A percentile compares a stretch with the other conserved stretches of the same genome.
These are phyloP conservation scores for Penicillium waksmanii DNA, from an alignment of 495 filamentous ascomycete species.

Conservation along the genomic window DNA sequence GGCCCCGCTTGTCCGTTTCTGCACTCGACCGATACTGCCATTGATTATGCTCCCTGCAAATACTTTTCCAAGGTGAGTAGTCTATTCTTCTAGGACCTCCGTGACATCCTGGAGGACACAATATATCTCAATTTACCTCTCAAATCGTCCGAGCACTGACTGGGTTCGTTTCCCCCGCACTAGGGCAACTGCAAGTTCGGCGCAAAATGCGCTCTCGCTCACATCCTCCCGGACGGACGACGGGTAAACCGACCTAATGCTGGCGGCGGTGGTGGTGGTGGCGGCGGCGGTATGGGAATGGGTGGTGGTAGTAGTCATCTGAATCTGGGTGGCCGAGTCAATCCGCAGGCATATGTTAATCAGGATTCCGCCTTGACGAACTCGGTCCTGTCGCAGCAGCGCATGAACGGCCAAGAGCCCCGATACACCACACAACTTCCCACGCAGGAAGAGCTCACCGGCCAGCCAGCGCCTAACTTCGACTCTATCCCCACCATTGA, in stretches of 20 bases:
- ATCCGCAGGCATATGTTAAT: constrained; percentile 64
- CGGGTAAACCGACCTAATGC: constrained; percentile 72
- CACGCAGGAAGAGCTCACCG: constrained; percentile 44
- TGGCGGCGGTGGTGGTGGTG: constrained; percentile 20
- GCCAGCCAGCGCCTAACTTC: constrained; percentile 48
- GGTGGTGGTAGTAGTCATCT: constrained; percentile 57
- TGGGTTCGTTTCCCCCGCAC: constrained; percentile 5
- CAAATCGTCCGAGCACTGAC: background rate
- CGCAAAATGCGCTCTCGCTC: constrained; percentile 92
- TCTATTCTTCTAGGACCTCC: background rate
- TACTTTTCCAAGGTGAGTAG: constrained; percentile 91
- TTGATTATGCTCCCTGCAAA: constrained; percentile 89
- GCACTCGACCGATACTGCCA: constrained; percentile 79
- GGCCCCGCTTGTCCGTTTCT: constrained; percentile 95
- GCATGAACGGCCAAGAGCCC: constrained; percentile 51
- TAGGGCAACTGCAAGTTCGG: constrained; percentile 99
- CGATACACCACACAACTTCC: constrained; percentile 44
- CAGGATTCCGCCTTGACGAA: constrained; percentile 80
- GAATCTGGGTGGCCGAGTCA: constrained; percentile 72
- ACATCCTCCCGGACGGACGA: constrained; percentile 91
- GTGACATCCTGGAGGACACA: too few relatives aligned
- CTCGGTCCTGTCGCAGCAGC: constrained; percentile 77
- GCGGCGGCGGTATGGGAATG: constrained; percentile 15
- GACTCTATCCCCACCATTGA: constrained; percentile 76
- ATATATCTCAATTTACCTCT: background rate